Evolutionary conservation across 2,329 filamentous ascomycete species (phyloP), one percentile per base, ranked within the genome.

Genomic region (Cadophora sp.): DNA sequence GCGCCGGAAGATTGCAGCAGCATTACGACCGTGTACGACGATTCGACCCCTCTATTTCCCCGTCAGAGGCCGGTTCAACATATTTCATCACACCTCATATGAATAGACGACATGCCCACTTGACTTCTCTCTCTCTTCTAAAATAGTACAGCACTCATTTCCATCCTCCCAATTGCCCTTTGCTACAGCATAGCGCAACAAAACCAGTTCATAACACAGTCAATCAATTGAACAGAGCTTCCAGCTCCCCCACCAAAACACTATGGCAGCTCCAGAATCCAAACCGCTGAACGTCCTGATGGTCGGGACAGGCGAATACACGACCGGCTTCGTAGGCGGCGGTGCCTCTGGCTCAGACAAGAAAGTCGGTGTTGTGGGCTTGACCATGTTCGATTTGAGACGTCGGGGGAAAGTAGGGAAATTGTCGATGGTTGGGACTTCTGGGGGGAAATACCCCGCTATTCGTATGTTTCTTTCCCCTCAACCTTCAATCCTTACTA

Each of bases 301-400:
- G 76, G 76, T 78, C 68, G 94, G 94, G 72, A 97, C 94, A 12
- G 95, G 94, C 77, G 94, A 97, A 86, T 97, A 97, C 85, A 97
- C 95, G 76, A 97, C 95, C 53, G 94, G 94, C 67, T 97, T 96
- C 75, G 94, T 97, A 67, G 93, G 92, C 67, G 90, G 89, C 69
- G 91, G 91, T 68, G 91, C 90, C 62, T 97, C 93, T 4, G 90
- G 87, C 12, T 97, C 93, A 61, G 95, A 97, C 85, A 97, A 97
- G 84, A 97, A 97, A 81, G 92, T 97, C 61, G 94, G 95, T 68
- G 95, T 97, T 11, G 94, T 97, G 22, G 94, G 92, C 50, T 83
- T 97, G 79, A 95, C 92, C 27, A 84, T 97, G 73, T 97, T 97
- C 79, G 94, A 97, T 79, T 85, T 97, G 73, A 89, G 94, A 69